phyloP scores from a whole-genome alignment of 495 filamentous ascomycete species.

The Aspergillus sparsus region DNA sequence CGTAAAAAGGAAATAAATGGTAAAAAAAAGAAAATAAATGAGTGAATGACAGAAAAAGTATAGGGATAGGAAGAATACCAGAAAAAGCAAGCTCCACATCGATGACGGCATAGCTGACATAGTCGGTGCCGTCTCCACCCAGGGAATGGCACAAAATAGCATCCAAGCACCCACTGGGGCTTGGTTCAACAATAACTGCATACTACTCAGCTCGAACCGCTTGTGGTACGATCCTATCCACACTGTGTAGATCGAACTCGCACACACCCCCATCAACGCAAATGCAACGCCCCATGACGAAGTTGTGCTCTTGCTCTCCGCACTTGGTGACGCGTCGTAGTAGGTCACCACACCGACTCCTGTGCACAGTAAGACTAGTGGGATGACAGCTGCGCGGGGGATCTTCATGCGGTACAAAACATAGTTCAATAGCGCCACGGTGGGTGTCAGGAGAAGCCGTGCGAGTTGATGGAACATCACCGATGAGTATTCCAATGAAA shows the following conservation, averaged over 20 bases:
- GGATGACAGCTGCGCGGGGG: slow-evolving; percentile 41
- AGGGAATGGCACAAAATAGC: slow-evolving; percentile 65
- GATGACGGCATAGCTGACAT: slow-evolving; percentile 47
- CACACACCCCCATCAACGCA: slow-evolving; percentile 62
- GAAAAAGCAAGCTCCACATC: slow-evolving; percentile 41
- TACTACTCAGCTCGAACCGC: slow-evolving; percentile 65
- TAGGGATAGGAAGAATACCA: slow-evolving; percentile 18
- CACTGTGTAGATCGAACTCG: slow-evolving; percentile 68
- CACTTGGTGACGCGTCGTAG: slow-evolving; percentile 60
- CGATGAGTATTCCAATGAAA: slow-evolving; percentile 68
- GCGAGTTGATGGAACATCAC: slow-evolving; percentile 77
- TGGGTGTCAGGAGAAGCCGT: slow-evolving; percentile 69
- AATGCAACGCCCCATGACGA: slow-evolving; percentile 60
- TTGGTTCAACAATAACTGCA: slow-evolving; percentile 74
- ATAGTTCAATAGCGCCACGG: slow-evolving; percentile 66
- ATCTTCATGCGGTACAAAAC: slow-evolving; percentile 62
- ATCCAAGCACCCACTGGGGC: slow-evolving; percentile 64
- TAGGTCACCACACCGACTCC: slow-evolving; percentile 72
- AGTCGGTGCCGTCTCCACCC: slow-evolving; percentile 61
- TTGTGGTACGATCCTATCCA: slow-evolving; percentile 68
- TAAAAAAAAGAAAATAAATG: not conserved
- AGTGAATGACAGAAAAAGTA: not conserved
- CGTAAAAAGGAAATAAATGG: too few relatives aligned
- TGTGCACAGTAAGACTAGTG: slow-evolving; percentile 64
- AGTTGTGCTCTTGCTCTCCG: slow-evolving; percentile 49